These are phyloP conservation scores for Stylonectria norvegica DNA, from an alignment of 2,329 filamentous ascomycete species.

Conservation along the genomic window DNA sequence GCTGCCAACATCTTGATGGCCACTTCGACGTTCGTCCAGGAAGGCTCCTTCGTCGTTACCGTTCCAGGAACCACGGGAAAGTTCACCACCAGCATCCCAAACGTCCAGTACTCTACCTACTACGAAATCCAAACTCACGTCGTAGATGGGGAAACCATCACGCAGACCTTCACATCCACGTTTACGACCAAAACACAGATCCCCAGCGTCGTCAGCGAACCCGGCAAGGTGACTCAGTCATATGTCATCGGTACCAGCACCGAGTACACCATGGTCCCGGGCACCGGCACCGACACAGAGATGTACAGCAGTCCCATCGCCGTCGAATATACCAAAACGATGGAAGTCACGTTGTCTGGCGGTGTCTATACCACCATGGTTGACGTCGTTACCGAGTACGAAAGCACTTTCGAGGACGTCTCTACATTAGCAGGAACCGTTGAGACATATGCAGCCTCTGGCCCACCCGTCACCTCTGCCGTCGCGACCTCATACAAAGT, in stretches of 20 bases:
- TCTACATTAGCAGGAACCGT: slow-evolving; percentile 6
- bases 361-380: no score
- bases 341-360: no score
- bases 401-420: no score
- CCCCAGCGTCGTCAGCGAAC: not conserved
- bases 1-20: no score
- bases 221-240: not conserved
- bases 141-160: not conserved
- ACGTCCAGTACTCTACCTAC: slow-evolving; percentile 4
- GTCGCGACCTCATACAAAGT: slow-evolving; percentile 9
- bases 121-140: slow-evolving; percentile 7
- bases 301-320: slow-evolving; percentile 5
- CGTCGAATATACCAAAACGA: no score
- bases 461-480: slow-evolving; percentile 7
- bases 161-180: slow-evolving; percentile 9
- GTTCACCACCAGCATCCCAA: slow-evolving; percentile 15
- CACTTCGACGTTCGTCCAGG: slow-evolving; percentile 16
- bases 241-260: slow-evolving; percentile 9
- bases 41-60: slow-evolving; percentile 14
- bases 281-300: slow-evolving; percentile 2
- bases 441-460: no score
- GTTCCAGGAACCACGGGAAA: slow-evolving; percentile 21
- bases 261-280: slow-evolving; percentile 8
- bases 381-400: no score
- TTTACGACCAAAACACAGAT: slow-evolving; percentile 6